phyloP scores from a whole-genome alignment of 192 early-diverging fungal genomes.

The Mortierella hygrophila region DNA sequence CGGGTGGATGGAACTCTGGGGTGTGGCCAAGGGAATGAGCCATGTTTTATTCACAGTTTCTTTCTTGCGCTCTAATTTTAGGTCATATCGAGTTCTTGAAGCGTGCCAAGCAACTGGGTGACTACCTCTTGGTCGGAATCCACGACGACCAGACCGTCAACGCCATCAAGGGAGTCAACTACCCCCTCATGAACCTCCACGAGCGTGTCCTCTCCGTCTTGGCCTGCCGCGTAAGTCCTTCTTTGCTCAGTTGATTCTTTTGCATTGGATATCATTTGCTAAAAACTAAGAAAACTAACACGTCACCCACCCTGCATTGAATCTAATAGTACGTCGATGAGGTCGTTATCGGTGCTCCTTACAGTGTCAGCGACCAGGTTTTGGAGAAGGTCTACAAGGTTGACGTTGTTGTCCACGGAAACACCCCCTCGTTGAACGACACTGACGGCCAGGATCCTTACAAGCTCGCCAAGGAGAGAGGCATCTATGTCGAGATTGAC shows the following conservation, averaged over 20 bases:
- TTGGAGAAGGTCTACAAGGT: constrained; percentile 90
- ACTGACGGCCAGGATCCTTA: constrained; percentile 88
- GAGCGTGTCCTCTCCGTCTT: constrained; percentile 95
- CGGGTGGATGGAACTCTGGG: neutral
- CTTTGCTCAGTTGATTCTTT: neutral
- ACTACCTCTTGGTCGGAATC: constrained; percentile 94
- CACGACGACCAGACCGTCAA: constrained; percentile 94
- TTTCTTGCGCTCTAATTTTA: constrained; percentile 58
- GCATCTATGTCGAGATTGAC: constrained; percentile 85
- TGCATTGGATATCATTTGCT: no score
- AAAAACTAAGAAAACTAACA: neutral
- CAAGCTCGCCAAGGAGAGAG: constrained; percentile 80
- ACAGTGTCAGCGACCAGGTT: constrained; percentile 88
- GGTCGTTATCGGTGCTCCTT: constrained; percentile 94
- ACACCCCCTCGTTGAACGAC: constrained; percentile 73
- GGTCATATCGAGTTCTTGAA: constrained; percentile 96
- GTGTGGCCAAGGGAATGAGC: neutral
- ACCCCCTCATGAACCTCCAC: constrained; percentile 95
- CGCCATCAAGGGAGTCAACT: constrained; percentile 86
- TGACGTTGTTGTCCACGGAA: constrained; percentile 83
- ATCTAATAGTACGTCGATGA: constrained; percentile 86
- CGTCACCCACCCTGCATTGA: neutral
- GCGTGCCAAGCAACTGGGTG: constrained; percentile 84
- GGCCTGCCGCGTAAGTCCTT: constrained; percentile 82
- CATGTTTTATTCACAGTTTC: neutral